Percentiles rank a stretch among this genome's conserved stretches.
Evolutionary conservation across 2,329 filamentous ascomycete genomes (phyloP).

Genomic region (Venturia asperata): DNA sequence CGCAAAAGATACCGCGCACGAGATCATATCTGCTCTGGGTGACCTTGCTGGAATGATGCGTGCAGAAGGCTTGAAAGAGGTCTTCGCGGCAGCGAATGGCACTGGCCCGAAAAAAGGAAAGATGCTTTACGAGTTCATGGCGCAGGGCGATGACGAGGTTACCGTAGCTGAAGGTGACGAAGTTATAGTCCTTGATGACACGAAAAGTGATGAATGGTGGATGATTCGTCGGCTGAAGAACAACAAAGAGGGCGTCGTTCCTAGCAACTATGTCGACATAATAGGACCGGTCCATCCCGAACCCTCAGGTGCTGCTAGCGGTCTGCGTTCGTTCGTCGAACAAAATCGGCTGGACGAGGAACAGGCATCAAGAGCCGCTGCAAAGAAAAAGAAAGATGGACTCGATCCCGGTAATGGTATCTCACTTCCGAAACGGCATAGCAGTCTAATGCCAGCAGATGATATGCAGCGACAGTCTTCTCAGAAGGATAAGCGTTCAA

Average conservation of each 20-base stretch:
- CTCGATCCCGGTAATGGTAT: constrained; percentile 72
- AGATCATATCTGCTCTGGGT: constrained; percentile 81
- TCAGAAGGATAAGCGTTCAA: constrained; percentile 16
- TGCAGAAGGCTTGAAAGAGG: constrained; percentile 76
- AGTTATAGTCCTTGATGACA: constrained; percentile 81
- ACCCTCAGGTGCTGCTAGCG: constrained; percentile 33
- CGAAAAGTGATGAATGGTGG: constrained; percentile 97
- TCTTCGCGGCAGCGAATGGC: constrained; percentile 71
- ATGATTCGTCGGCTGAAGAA: constrained; percentile 85
- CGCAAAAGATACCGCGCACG: constrained; percentile 90
- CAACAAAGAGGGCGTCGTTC: constrained; percentile 90
- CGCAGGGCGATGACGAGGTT: constrained; percentile 93
- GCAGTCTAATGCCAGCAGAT: constrained; percentile 58
- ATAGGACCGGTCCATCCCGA: constrained; percentile 53
- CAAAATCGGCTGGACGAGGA: constrained; percentile 75
- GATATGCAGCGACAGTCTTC: constrained; percentile 10
- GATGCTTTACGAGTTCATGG: constrained; percentile 92
- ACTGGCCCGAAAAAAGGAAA: constrained; percentile 71
- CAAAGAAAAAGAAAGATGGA: constrained; percentile 45
- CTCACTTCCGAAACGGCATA: constrained; percentile 68
- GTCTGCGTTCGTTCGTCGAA: constrained; percentile 62
- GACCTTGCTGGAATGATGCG: constrained; percentile 81
- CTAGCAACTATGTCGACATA: constrained; percentile 91
- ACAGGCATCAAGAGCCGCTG: constrained; percentile 71
- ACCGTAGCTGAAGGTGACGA: constrained; percentile 86